Base-by-base conservation (phyloP, 164 flowering plant genomes). In the Vitis amurensis region DNA sequence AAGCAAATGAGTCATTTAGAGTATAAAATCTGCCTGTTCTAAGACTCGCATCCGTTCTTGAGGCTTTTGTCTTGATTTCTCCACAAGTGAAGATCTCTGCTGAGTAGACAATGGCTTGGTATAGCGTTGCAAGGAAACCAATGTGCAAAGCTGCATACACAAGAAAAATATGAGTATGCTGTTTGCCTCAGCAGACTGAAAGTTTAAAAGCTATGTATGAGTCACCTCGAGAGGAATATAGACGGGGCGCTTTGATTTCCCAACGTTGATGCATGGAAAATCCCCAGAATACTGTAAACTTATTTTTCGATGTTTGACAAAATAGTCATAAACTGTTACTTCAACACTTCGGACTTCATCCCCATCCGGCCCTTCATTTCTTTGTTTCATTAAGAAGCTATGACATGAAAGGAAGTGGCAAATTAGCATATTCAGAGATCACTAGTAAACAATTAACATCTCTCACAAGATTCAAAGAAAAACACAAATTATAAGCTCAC, bases 231-330 rank as follows among this genome's bases (percentile, higher is more conserved):
- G 11, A 11, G 95, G 95, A 8, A 85, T n/a, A 71, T 80, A 88
- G 2, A 83, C 82, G 0, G 94, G 92, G 1, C 83, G 82, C 73
- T 84, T 90, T 1, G 92, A 88, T 64, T 80, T 90, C 15, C 94
- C 92, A 47, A 88, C 91, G 76, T 90, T 83, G n/a, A 89, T 75
- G 73, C 92, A 89, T 0, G 94, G 94, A 9, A 82, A 15, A 16
- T 77, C 81, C 8, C 68, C 87, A 59, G 90, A 88, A 66, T 76
- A 85, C 0, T 64, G 57, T 63, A 89, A 61, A 11, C 76, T 70
- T 4, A 84, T 83, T 0, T 66, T 50, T 7, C 86, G 82, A 63
- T 78, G 31, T n/a, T 84, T 75, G 4, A 76, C 82, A 76, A 88
- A 90, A 73, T 89, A 89, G 4, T 89, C 89, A 70, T 80, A 86